Base-by-base conservation (phyloP, 208 protist genomes). In the Herpetomonas samuelpessoai region DNA sequence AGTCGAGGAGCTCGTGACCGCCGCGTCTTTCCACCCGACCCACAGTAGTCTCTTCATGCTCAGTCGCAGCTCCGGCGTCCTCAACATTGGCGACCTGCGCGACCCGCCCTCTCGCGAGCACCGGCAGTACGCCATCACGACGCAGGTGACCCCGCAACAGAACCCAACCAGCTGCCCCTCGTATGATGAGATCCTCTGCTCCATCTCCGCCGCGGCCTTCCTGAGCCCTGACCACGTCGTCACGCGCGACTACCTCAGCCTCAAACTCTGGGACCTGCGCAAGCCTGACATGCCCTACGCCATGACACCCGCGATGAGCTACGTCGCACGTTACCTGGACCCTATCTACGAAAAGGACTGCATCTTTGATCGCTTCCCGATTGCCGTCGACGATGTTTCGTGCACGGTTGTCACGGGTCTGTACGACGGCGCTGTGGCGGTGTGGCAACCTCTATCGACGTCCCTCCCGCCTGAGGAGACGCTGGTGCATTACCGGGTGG, bases 221-320 rank as follows among this genome's bases (percentile, higher is more conserved):
- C 48, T 91, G 3, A 81, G 81, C 24, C 65, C 83, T 24, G 74
- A 88, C 47, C 82, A 95, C 69, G 73, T 96, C 48, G 74, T 96
- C 31, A 89, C 86, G 9, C 86, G 89, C 35, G 89, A 96, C 62
- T 93, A 93, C 68, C 59, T 91, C 9, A 89, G 84, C 25, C 67
- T 96, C 18, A 92, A 93, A 72, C 66, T 96, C 19, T 96, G 89
- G 86, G 89, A 96, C 45, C 44, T 92, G 38, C 86, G 89, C 18
- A 78, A 78, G 62, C 68, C 84, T 0, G 64, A 75, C 47, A 58
- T 62, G 28, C 77, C 84, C 16, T 92, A 67, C 48, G 68, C 74
- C 10, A 77, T 76, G 67, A 79, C 77, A 24, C 76, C 79, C 35
- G 84, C 93, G 12, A 89, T 93, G 79, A 65, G 73, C 39, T 91